phyloP scores from a whole-genome alignment of 495 filamentous ascomycete species.

The Haplographium delicatum region DNA sequence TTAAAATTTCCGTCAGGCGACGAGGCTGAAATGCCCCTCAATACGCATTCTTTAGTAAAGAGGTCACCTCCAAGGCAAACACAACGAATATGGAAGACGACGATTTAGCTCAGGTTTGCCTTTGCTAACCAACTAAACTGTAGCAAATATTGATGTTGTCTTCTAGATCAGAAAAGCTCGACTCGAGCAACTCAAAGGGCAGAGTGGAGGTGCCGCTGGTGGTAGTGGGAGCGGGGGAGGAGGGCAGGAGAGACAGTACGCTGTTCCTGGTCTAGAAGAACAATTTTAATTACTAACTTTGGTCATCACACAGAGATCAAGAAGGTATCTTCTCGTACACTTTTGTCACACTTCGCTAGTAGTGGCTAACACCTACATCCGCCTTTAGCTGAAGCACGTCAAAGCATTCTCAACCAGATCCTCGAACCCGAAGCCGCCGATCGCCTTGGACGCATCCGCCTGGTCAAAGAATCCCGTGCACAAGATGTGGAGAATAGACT shows the following conservation, averaged over 20 bases:
- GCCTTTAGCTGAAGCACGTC: conserved; percentile 64
- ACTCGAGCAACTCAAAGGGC: conserved; percentile 82
- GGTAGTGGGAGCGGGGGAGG: conserved; percentile 34
- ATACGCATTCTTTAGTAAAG: conserved; percentile 4
- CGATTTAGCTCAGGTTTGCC: conserved; percentile 71
- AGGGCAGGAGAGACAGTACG: conserved; percentile 54
- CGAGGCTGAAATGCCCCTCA: conserved; percentile 5
- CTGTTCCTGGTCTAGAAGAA: too few species aligned
- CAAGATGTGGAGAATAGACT: conserved; percentile 87
- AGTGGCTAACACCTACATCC: not conserved
- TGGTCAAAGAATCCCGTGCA: conserved; percentile 91
- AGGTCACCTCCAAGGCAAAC: not conserved
- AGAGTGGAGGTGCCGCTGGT: conserved; percentile 43
- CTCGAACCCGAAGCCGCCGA: conserved; percentile 90
- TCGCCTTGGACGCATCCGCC: conserved; percentile 85
- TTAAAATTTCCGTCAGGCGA: not conserved
- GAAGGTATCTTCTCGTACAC: conserved; percentile 43
- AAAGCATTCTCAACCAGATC: conserved; percentile 82
- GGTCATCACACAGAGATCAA: conserved; percentile 46
- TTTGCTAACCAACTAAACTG: too few species aligned
- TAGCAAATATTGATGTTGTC: too few species aligned
- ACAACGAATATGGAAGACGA: conserved; percentile 64
- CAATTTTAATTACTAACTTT: not conserved
- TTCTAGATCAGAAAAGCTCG: conserved; percentile 80
- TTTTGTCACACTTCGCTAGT: not conserved